Percentiles rank a stretch among this genome's conserved stretches.
Conservation (phyloP, 306 rosid species). For the Delonix regia region DNA sequence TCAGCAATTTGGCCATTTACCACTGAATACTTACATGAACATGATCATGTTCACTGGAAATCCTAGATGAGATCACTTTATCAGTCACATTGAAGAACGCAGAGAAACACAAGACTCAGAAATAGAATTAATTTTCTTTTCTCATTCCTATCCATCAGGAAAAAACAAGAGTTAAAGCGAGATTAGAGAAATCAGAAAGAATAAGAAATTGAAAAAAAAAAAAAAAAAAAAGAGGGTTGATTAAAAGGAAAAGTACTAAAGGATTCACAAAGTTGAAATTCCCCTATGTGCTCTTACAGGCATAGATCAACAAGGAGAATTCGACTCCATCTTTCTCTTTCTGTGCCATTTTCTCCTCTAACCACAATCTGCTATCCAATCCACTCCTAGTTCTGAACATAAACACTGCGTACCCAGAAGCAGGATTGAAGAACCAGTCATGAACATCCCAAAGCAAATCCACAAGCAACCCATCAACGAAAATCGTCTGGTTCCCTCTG, state of each 20-base stretch:
- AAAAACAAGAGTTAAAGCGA: conserved; percentile 16
- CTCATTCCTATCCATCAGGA: neutral
- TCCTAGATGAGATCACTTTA: neutral
- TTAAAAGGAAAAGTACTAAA: no score
- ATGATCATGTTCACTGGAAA: neutral
- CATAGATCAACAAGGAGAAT: conserved; percentile 89
- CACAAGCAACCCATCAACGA: conserved; percentile 85
- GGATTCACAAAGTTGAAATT: neutral
- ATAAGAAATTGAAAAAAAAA: neutral
- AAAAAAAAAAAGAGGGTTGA: neutral
- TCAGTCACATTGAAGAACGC: neutral
- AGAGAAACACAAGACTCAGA: neutral
- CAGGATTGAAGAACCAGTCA: conserved; percentile 78
- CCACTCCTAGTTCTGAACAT: conserved; percentile 90
- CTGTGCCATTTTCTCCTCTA: conserved; percentile 65
- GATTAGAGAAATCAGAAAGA: conserved; percentile 8
- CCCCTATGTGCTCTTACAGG: conserved; percentile 67
- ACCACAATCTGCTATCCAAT: conserved; percentile 85
- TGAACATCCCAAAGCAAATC: conserved; percentile 98
- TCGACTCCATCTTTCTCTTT: conserved; percentile 56
- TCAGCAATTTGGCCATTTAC: neutral
- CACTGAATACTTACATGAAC: neutral
- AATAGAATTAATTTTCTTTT: conserved; percentile 7
- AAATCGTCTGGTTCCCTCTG: conserved; percentile 85
- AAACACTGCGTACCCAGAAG: conserved; percentile 68